Evolutionary conservation across 2,329 filamentous ascomycete species (phyloP).

Genomic region (Ophiognomonia clavigignenti-juglandacearum): DNA sequence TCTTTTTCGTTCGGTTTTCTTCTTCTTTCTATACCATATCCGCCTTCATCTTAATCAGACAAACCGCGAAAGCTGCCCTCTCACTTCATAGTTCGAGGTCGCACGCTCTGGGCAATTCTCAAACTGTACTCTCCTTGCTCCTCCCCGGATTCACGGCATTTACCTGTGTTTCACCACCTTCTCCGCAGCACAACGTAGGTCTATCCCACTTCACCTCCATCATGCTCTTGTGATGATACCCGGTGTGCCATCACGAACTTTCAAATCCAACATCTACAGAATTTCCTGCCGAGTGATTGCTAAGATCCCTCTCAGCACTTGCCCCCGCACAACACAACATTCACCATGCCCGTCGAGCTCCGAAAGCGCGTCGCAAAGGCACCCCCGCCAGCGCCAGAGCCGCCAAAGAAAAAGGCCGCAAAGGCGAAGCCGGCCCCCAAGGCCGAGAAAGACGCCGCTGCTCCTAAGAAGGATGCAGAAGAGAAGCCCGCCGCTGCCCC

Average conservation of each 20-base stretch:
- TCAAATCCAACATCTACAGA: too few species aligned
- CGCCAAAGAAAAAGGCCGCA: slow-evolving; percentile 41
- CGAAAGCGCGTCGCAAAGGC: slow-evolving; percentile 63
- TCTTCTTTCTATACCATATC: neutral
- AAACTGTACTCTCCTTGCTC: slow-evolving; percentile 3
- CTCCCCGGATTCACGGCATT: slow-evolving; percentile 7
- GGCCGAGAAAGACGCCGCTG: slow-evolving; percentile 28
- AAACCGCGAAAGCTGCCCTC: too few species aligned
- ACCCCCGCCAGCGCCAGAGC: slow-evolving; percentile 38
- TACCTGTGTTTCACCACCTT: slow-evolving; percentile 7
- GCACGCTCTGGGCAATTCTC: slow-evolving; percentile 6
- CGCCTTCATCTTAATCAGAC: too few species aligned
- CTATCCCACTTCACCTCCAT: neutral
- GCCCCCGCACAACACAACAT: neutral
- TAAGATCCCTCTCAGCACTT: neutral
- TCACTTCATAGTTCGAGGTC: slow-evolving; percentile 1
- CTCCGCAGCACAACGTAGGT: slow-evolving; percentile 12
- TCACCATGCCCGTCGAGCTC: slow-evolving; percentile 51
- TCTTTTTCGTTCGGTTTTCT: slow-evolving; percentile 7
- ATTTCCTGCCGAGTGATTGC: neutral
- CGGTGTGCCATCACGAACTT: too few species aligned
- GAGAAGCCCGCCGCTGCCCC: slow-evolving; percentile 17
- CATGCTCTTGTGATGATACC: too few species aligned
- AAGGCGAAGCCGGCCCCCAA: slow-evolving; percentile 34
- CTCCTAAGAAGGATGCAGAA: slow-evolving; percentile 19